Conservation (phyloP, 225 moss, liverwort and hornwort genomes). For the Climacium dendroides region DNA sequence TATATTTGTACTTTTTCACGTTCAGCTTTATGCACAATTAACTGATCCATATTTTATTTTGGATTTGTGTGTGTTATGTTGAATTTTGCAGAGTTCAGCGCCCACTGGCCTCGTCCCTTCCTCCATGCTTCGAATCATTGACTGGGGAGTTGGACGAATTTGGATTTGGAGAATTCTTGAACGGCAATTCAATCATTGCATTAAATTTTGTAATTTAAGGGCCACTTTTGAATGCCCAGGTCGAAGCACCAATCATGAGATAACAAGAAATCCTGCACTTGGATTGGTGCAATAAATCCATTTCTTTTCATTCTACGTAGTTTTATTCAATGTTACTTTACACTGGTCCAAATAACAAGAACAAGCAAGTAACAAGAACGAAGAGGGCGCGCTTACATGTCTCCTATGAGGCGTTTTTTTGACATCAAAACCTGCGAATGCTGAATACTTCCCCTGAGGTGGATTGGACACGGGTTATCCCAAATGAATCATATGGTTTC, state of each 20-base stretch:
- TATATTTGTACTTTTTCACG: background rate
- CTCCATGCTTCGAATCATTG: slow-evolving; percentile 65
- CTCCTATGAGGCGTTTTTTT: background rate
- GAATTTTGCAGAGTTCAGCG: slow-evolving; percentile 44
- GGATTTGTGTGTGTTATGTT: background rate
- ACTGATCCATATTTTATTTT: background rate
- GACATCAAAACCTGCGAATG: background rate
- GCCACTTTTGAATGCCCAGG: background rate
- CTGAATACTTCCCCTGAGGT: background rate
- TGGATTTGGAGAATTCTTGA: slow-evolving; percentile 65
- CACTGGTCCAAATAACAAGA: background rate
- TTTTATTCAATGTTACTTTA: background rate
- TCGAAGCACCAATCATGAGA: background rate
- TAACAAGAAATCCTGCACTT: background rate
- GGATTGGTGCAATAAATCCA: background rate
- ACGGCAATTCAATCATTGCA: slow-evolving; percentile 16
- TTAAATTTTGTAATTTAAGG: background rate
- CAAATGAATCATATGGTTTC: background rate
- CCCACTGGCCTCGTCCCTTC: slow-evolving; percentile 58
- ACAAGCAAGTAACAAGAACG: background rate
- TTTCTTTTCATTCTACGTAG: background rate
- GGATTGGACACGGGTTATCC: background rate
- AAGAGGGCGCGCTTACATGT: background rate
- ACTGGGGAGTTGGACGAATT: slow-evolving; percentile 64
- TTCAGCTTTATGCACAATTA: background rate